Evolutionary conservation across 345 rosid genomes (phyloP).

Genomic region (Arabis hirsuta): DNA sequence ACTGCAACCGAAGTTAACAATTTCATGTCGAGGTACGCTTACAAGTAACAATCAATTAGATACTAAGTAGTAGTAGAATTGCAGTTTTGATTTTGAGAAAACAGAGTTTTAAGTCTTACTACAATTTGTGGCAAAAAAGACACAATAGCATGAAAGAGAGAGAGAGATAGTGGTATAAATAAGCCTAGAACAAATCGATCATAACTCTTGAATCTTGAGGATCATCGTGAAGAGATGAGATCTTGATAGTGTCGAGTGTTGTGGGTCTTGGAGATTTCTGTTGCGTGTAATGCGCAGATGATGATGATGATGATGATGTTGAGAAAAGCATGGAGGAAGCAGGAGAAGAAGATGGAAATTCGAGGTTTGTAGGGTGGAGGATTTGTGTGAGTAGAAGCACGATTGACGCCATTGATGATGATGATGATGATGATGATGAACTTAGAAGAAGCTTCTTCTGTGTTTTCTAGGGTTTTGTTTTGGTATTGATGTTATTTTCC

Average conservation of each 20-base stretch:
- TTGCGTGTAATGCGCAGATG: constrained; percentile 23
- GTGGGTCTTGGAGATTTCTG: constrained; percentile 19
- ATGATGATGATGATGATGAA: not conserved
- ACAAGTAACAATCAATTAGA: constrained; percentile 40
- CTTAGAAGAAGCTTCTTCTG: constrained; percentile 6
- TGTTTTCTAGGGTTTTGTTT: constrained; percentile 18
- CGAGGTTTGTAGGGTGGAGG: constrained; percentile 38
- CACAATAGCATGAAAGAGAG: not conserved
- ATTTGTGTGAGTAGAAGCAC: constrained; percentile 43
- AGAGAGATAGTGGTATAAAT: not conserved
- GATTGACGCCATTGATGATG: constrained; percentile 45
- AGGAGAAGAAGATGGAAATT: constrained; percentile 7
- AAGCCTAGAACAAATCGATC: constrained; percentile 34
- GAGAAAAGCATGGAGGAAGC: constrained; percentile 23
- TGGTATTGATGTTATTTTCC: not conserved
- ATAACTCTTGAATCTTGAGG: constrained; percentile 46
- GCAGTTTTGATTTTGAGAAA: constrained; percentile 16
- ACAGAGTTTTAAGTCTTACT: not conserved
- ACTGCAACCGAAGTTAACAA: constrained; percentile 67
- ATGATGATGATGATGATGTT: constrained; percentile 16
- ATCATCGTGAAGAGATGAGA: constrained; percentile 37
- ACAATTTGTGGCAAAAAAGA: constrained; percentile 1
- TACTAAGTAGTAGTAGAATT: not conserved
- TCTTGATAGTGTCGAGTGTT: constrained; percentile 31
- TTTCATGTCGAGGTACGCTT: constrained; percentile 62